A percentile compares a stretch with the other conserved stretches of the same genome.
phyloP scores from a whole-genome alignment of 805 yeast species.

The Teunomyces pallodes region DNA sequence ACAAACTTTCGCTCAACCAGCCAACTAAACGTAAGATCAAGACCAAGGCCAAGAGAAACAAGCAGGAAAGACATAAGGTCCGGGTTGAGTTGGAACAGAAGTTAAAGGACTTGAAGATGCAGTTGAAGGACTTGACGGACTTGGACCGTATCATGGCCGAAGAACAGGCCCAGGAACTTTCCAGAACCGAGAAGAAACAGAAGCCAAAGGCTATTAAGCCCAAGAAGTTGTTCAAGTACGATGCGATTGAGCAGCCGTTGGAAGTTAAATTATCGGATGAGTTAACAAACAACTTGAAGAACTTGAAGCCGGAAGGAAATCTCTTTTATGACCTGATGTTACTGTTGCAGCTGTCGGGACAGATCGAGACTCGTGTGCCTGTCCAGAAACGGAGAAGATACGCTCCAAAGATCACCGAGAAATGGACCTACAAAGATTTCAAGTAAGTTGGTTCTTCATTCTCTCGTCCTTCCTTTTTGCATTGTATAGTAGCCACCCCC shows the following conservation, averaged over 20 bases:
- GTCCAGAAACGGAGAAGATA: slow-evolving; percentile 64
- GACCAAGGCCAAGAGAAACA: slow-evolving; percentile 76
- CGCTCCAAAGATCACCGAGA: slow-evolving; percentile 77
- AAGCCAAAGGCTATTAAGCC: slow-evolving; percentile 30
- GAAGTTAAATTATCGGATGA: slow-evolving; percentile 89
- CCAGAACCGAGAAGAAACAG: slow-evolving; percentile 29
- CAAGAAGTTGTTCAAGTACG: slow-evolving; percentile 43
- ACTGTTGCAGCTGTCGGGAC: slow-evolving; percentile 79
- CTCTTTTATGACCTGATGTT: slow-evolving; percentile 78
- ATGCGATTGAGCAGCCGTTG: slow-evolving; percentile 41
- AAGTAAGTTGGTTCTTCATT: slow-evolving; percentile 36
- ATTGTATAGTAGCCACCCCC: slow-evolving; percentile 1
- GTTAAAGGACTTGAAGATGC: slow-evolving; percentile 56
- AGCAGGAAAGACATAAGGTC: slow-evolving; percentile 60
- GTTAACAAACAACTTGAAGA: slow-evolving; percentile 78
- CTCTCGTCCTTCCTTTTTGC: background rate
- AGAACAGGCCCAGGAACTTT: slow-evolving; percentile 21
- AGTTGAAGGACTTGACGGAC: slow-evolving; percentile 54
- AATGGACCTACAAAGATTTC: slow-evolving; percentile 91
- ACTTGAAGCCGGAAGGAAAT: slow-evolving; percentile 88
- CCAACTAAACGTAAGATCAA: slow-evolving; percentile 69
- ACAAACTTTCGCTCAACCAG: slow-evolving; percentile 64
- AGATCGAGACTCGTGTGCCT: slow-evolving; percentile 79
- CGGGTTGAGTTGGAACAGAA: slow-evolving; percentile 53
- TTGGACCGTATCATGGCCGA: slow-evolving; percentile 21